Conservation (phyloP, 768 basidiomycete species). For the Agrocybe pediades region DNA sequence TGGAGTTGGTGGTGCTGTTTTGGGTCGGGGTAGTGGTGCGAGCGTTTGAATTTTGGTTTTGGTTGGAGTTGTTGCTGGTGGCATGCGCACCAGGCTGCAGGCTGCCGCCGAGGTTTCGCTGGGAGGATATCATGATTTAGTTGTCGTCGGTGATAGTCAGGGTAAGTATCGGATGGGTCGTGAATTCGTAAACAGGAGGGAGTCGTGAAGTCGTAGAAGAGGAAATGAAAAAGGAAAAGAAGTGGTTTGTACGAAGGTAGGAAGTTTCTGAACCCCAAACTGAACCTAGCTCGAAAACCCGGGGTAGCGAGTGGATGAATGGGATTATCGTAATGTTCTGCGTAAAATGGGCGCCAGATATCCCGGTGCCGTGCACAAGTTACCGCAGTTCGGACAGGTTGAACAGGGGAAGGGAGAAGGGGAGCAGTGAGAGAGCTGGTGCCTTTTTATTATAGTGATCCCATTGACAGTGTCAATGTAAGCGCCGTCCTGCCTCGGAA, state of each 20-base stretch:
- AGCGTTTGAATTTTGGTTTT: neutral
- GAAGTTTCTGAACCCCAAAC: neutral
- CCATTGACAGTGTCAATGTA: neutral
- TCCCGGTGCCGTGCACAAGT: neutral
- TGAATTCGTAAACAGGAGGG: neutral
- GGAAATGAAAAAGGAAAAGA: neutral
- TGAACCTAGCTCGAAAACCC: neutral
- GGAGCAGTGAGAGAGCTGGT: neutral
- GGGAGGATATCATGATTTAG: neutral
- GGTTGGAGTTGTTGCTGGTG: neutral
- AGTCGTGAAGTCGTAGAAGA: neutral
- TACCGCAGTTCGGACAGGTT: neutral
- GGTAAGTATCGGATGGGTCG: no score
- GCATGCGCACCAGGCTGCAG: neutral
- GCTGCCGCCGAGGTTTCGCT: neutral
- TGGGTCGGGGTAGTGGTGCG: neutral
- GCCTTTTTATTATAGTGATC: neutral
- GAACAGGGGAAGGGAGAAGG: neutral
- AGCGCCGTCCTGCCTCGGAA: neutral
- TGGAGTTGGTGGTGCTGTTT: neutral
- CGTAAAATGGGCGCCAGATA: neutral
- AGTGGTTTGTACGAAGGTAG: neutral
- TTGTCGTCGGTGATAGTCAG: no score
- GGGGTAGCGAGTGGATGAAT: neutral
- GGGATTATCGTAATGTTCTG: neutral